Conservation (phyloP, 2,329 filamentous ascomycete species). For the Neonectria neomacrospora region DNA sequence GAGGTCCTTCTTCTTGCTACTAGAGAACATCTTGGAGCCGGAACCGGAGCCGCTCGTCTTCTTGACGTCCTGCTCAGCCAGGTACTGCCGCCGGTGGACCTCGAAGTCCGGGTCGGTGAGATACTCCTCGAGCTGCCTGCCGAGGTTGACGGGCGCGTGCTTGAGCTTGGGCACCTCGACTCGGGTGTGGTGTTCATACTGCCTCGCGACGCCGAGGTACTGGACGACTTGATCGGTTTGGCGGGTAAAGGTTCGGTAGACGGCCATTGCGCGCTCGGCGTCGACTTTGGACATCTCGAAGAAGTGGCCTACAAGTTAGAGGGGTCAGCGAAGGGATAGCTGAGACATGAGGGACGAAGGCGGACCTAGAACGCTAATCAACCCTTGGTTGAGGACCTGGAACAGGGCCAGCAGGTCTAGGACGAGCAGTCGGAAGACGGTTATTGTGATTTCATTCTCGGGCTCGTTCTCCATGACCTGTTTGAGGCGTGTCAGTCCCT, state of each 20-base stretch:
- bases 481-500: slow-evolving; percentile 19
- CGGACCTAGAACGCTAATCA: slow-evolving; percentile 94
- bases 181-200: slow-evolving; percentile 91
- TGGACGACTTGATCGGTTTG: slow-evolving; percentile 94
- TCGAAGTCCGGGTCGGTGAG: slow-evolving; percentile 96
- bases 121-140: slow-evolving; percentile 92
- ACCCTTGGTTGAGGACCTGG: slow-evolving; percentile 94
- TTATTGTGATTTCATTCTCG: slow-evolving; percentile 96
- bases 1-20: slow-evolving; percentile 49
- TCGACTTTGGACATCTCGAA: slow-evolving; percentile 98
- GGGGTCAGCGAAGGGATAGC: slow-evolving; percentile 25
- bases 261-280: slow-evolving; percentile 88
- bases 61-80: slow-evolving; percentile 84
- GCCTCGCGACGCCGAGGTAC: slow-evolving; percentile 86
- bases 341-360: slow-evolving; percentile 31
- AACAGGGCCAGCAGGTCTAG: slow-evolving; percentile 90
- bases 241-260: slow-evolving; percentile 91
- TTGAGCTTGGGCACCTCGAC: slow-evolving; percentile 97
- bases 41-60: slow-evolving; percentile 57
- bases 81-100: slow-evolving; percentile 88
- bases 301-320: slow-evolving; percentile 77
- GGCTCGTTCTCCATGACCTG: slow-evolving; percentile 87
- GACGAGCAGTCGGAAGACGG: slow-evolving; percentile 90
- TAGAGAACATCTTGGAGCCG: slow-evolving; percentile 45
- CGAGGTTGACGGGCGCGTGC: slow-evolving; percentile 92